A percentile compares a stretch with the other conserved stretches of the same genome.
These are phyloP conservation scores for Stemphylium vesicarium DNA, from an alignment of 2,329 filamentous ascomycete genomes.

Conservation along the genomic window DNA sequence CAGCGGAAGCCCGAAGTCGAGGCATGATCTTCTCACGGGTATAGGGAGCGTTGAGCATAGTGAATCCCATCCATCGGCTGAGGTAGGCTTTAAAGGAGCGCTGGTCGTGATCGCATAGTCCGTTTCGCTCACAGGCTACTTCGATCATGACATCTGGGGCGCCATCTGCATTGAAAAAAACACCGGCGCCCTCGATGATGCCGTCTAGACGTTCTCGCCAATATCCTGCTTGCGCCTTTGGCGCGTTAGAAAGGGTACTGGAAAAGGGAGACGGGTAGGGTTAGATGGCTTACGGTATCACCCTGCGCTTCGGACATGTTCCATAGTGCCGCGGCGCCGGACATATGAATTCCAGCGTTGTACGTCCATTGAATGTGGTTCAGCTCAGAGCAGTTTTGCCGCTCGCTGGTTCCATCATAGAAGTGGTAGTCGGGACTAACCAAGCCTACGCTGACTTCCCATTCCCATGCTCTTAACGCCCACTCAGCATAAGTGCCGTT, in stretches of 20 bases:
- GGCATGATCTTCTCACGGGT: constrained; percentile 53
- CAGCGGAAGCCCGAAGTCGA: constrained; percentile 60
- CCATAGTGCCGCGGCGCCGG: constrained; percentile 54
- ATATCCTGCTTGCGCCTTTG: constrained; percentile 20
- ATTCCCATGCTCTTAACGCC: constrained; percentile 68
- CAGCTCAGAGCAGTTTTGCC: constrained; percentile 51
- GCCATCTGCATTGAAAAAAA: constrained; percentile 56
- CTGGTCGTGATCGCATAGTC: constrained; percentile 55
- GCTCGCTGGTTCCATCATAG: constrained; percentile 53
- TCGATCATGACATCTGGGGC: constrained; percentile 52
- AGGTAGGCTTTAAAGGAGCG: constrained; percentile 54
- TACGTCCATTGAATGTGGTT: constrained; percentile 55
- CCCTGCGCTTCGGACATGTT: constrained; percentile 51
- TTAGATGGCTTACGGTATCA: constrained; percentile 15
- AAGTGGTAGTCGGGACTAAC: constrained; percentile 54
- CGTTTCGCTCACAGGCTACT: constrained; percentile 52
- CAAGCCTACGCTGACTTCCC: constrained; percentile 55
- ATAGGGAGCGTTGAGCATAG: constrained; percentile 46
- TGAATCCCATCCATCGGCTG: constrained; percentile 50
- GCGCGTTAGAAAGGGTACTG: constrained; percentile 15
- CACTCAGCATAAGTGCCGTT: constrained; percentile 62
- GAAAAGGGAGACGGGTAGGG: too few relatives aligned
- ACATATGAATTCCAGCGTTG: constrained; percentile 53
- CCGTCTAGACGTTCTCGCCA: constrained; percentile 35
- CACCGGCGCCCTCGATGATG: constrained; percentile 44